Conservation (phyloP, 441 rosid genomes). For the Populus trichocarpa region DNA sequence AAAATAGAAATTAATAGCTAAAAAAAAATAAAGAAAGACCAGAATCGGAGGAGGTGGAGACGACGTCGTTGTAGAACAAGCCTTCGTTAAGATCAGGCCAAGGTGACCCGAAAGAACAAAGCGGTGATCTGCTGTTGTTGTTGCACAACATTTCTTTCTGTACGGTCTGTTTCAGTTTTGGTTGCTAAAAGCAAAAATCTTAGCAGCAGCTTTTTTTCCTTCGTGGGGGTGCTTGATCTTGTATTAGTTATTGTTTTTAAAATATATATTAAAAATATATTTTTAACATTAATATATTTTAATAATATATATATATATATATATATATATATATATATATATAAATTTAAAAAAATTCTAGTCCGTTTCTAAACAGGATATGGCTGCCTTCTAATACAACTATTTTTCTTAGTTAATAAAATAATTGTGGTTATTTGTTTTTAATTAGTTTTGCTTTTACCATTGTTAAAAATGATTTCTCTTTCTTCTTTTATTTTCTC, state of each 20-base stretch:
- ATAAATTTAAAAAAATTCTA: no score
- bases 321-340: no score
- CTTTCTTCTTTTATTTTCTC: no score
- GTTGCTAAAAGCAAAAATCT: not conserved
- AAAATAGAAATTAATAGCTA: not conserved
- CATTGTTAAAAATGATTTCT: no score
- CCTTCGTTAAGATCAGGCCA: constrained; percentile 90
- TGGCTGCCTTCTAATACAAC: no score
- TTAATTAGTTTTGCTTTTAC: no score
- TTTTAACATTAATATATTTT: no score
- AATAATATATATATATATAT: no score
- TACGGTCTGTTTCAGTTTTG: not conserved
- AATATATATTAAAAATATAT: no score
- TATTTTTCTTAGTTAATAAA: no score
- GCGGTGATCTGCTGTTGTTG: not conserved
- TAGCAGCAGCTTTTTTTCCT: not conserved
- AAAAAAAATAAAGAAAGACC: constrained; percentile 28
- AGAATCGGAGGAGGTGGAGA: constrained; percentile 45
- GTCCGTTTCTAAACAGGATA: no score
- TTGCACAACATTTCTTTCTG: not conserved
- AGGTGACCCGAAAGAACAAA: constrained; percentile 48
- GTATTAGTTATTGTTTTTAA: not conserved
- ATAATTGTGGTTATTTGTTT: no score
- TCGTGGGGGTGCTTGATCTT: not conserved
- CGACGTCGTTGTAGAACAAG: constrained; percentile 54